Conservation (phyloP, 257 asterid genomes). For the Solanum bulbocastanum region DNA sequence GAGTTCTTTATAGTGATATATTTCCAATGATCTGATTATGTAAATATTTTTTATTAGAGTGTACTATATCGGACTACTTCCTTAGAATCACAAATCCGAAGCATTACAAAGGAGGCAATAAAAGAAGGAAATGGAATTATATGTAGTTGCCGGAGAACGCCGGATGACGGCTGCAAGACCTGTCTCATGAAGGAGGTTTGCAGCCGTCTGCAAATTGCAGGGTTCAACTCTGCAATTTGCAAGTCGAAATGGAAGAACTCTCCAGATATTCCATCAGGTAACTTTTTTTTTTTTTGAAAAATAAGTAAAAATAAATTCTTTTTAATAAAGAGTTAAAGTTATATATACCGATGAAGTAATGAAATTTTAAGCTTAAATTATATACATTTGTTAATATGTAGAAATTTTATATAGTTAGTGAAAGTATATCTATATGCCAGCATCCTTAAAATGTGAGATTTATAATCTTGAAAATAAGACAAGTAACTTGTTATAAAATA, state of each 20-base stretch:
- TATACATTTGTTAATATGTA: background rate
- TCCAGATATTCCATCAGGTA: slow-evolving; percentile 73
- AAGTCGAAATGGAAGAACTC: slow-evolving; percentile 87
- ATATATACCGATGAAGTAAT: background rate
- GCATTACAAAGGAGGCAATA: slow-evolving; percentile 40
- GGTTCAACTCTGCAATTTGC: slow-evolving; percentile 70
- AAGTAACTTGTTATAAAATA: background rate
- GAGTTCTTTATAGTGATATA: background rate
- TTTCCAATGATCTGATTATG: background rate
- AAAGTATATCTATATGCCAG: background rate
- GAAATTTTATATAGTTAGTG: background rate
- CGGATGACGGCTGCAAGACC: slow-evolving; percentile 42
- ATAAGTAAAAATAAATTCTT: background rate
- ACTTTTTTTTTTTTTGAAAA: background rate
- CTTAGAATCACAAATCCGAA: slow-evolving; percentile 55
- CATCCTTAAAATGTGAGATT: background rate
- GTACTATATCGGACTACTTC: slow-evolving; percentile 65
- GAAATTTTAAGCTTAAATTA: background rate
- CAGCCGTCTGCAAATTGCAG: slow-evolving; percentile 50
- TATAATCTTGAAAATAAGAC: background rate
- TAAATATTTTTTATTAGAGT: background rate
- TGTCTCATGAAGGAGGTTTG: slow-evolving; percentile 67
- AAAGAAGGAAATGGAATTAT: slow-evolving; percentile 23
- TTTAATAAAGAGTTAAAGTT: background rate
- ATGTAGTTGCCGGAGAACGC: slow-evolving; percentile 37